Evolutionary conservation across 352 stramenopile species (phyloP).

Genomic region (Globisporangium apiculatum): DNA sequence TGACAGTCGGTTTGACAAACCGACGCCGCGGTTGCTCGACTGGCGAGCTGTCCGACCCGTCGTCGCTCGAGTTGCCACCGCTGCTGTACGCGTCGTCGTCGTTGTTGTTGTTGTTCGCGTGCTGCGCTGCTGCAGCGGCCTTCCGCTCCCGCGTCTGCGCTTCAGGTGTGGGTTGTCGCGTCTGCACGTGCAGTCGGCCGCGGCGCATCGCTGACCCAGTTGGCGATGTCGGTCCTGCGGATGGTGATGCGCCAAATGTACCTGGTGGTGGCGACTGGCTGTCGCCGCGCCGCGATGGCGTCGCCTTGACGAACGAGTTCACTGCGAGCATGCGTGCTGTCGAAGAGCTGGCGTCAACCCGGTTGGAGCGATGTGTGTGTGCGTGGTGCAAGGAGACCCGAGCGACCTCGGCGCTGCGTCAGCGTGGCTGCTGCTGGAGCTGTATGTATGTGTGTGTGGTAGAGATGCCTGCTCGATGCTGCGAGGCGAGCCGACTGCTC

Average conservation of each 20-base stretch:
- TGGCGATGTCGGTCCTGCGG: not conserved
- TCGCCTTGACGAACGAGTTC: not conserved
- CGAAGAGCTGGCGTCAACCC: not conserved
- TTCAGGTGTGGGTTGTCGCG: not conserved
- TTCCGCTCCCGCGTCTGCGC: not conserved
- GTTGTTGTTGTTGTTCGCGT: not conserved
- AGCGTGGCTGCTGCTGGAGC: too few relatives aligned
- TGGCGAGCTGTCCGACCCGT: slow-evolving; percentile 1
- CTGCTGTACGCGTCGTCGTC: slow-evolving; percentile 1
- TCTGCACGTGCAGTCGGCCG: slow-evolving; percentile 1
- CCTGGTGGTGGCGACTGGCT: not conserved
- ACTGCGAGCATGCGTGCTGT: slow-evolving; percentile 2
- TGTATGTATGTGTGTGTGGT: too few relatives aligned
- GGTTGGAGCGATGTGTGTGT: not conserved
- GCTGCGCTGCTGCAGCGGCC: not conserved
- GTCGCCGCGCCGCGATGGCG: not conserved
- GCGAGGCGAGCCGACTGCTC: too few relatives aligned
- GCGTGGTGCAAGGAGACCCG: not conserved
- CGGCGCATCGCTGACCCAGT: not conserved
- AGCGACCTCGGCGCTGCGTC: too few relatives aligned
- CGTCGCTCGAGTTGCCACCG: not conserved
- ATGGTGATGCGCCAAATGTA: not conserved
- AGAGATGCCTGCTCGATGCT: too few relatives aligned
- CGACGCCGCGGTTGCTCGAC: slow-evolving; percentile 22
- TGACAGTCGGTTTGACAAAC: slow-evolving; percentile 43